Evolutionary conservation across 306 rosid species (phyloP).

Genomic region (Ormosia semicastrata): DNA sequence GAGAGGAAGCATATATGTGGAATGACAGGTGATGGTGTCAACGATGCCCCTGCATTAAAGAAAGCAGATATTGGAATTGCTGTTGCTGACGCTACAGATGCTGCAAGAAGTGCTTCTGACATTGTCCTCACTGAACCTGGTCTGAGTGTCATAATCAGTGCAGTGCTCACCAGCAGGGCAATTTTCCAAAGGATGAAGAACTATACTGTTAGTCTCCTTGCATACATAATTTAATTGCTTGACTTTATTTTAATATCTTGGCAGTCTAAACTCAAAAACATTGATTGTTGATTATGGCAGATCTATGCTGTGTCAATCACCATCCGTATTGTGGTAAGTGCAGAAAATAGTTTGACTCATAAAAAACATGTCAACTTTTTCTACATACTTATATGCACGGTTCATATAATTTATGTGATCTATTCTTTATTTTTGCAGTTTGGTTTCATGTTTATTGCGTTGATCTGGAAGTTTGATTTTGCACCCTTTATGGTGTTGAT

Average conservation of each 20-base stretch:
- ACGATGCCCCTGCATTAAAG: slow-evolving; percentile 96
- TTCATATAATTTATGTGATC: slow-evolving; percentile 19
- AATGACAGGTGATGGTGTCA: slow-evolving; percentile 99
- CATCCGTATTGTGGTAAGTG: slow-evolving; percentile 96
- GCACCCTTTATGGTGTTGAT: slow-evolving; percentile 99
- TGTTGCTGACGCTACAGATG: slow-evolving; percentile 99
- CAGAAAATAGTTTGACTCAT: neutral
- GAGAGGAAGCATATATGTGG: slow-evolving; percentile 98
- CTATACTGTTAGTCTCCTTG: slow-evolving; percentile 70
- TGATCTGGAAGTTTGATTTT: slow-evolving; percentile 95
- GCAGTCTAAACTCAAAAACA: slow-evolving; percentile 14
- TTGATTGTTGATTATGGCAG: slow-evolving; percentile 46
- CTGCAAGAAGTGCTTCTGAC: slow-evolving; percentile 96
- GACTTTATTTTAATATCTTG: neutral
- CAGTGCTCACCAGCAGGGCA: slow-evolving; percentile 97
- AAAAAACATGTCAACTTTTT: neutral
- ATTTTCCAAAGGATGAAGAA: slow-evolving; percentile 99
- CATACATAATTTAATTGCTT: slow-evolving; percentile 9
- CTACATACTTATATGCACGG: neutral
- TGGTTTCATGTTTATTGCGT: slow-evolving; percentile 92
- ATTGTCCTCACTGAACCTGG: slow-evolving; percentile 99
- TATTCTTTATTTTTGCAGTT: slow-evolving; percentile 56
- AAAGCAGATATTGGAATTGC: slow-evolving; percentile 98
- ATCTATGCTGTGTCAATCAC: slow-evolving; percentile 98
- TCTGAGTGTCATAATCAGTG: slow-evolving; percentile 94